phyloP scores from a whole-genome alignment of 768 basidiomycete species.

The Gautieria morchelliformis region DNA sequence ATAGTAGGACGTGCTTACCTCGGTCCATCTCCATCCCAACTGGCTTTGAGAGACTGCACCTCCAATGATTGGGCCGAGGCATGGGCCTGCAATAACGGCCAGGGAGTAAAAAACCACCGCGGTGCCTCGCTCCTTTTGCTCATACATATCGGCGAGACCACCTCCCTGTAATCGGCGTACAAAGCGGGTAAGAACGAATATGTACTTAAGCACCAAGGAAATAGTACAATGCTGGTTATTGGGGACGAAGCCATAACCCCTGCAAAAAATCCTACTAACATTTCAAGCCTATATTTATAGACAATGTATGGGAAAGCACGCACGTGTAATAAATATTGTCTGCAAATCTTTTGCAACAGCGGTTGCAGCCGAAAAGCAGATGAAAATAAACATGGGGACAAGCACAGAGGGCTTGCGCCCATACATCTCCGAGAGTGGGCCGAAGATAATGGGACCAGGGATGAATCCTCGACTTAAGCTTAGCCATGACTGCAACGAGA shows the following conservation, averaged over 20 bases:
- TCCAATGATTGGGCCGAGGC: conserved; percentile 22
- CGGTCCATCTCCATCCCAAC: conserved; percentile 27
- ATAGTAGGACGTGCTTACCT: background rate
- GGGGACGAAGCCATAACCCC: conserved; percentile 20
- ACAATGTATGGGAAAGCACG: background rate
- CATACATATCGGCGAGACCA: conserved; percentile 11
- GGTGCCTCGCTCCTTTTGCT: conserved; percentile 14
- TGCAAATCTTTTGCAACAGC: conserved; percentile 24
- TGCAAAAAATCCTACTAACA: conserved; percentile 12
- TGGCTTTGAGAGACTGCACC: conserved; percentile 17
- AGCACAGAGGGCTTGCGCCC: conserved; percentile 20
- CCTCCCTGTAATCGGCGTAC: conserved; percentile 10
- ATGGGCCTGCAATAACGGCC: conserved; percentile 24
- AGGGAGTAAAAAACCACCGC: conserved; percentile 24
- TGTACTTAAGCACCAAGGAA: too few relatives aligned
- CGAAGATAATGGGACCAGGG: conserved; percentile 20
- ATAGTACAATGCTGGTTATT: conserved; percentile 12
- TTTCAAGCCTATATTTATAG: background rate
- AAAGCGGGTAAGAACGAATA: too few relatives aligned
- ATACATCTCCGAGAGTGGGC: conserved; percentile 20
- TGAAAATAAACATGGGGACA: conserved; percentile 20
- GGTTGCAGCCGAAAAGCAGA: conserved; percentile 23
- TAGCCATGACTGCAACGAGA: background rate
- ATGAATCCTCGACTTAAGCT: conserved; percentile 7
- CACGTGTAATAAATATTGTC: conserved; percentile 23